phyloP scores from a whole-genome alignment of 2,329 filamentous ascomycete genomes.

The Anthostomella pinea region DNA sequence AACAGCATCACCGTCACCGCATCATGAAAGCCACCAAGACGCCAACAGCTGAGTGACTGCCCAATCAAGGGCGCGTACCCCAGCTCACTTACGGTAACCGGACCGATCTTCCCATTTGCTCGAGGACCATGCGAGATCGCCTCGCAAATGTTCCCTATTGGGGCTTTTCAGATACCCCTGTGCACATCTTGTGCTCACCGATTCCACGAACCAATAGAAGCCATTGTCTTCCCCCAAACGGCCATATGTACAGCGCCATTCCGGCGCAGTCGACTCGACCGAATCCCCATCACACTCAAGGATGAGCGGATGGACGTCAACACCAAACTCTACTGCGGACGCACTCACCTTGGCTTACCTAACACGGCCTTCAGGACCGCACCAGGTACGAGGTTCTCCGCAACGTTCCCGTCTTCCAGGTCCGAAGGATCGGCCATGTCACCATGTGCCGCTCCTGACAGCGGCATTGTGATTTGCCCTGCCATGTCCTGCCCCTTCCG shows the following conservation, averaged over 20 bases:
- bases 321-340: conserved; percentile 5
- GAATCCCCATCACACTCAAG: conserved; percentile 3
- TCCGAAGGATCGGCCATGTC: too few species aligned
- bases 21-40: too few species aligned
- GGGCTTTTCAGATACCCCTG: conserved; percentile 14
- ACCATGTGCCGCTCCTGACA: too few species aligned
- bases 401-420: too few species aligned
- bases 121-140: conserved; percentile 14
- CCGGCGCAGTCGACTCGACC: conserved; percentile 6
- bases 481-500: too few species aligned
- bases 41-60: neutral
- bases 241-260: conserved; percentile 18
- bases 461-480: too few species aligned
- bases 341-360: conserved; percentile 4
- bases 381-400: too few species aligned
- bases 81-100: conserved; percentile 21
- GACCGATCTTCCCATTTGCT: conserved; percentile 28
- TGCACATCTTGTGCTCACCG: conserved; percentile 6
- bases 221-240: conserved; percentile 9
- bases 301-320: conserved; percentile 6
- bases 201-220: conserved; percentile 26
- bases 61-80: too few species aligned
- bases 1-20: too few species aligned
- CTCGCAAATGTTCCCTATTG: conserved; percentile 20
- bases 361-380: conserved; percentile 5